These are phyloP conservation scores for Salvia splendens DNA, from an alignment of 257 asterid genomes.

Conservation along the genomic window DNA sequence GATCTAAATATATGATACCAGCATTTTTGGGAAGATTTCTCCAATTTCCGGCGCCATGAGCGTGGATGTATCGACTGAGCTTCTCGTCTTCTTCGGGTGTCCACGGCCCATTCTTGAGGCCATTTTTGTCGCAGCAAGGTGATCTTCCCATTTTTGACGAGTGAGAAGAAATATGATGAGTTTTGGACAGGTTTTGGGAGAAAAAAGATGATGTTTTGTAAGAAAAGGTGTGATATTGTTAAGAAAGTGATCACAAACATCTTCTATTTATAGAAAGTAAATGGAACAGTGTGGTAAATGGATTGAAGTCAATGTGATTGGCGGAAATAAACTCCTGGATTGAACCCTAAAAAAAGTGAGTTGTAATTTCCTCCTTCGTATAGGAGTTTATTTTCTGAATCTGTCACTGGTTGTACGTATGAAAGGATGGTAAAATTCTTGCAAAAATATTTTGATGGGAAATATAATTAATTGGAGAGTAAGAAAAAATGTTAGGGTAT, in stretches of 20 bases:
- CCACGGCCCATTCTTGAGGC: slow-evolving; percentile 89
- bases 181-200: too few relatives aligned
- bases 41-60: slow-evolving; percentile 80
- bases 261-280: slow-evolving; percentile 49
- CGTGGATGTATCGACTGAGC: slow-evolving; percentile 55
- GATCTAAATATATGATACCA: slow-evolving; percentile 37
- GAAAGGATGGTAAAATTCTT: too few relatives aligned
- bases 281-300: slow-evolving; percentile 15
- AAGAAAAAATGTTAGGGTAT: too few relatives aligned
- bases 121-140: slow-evolving; percentile 74
- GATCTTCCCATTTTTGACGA: slow-evolving; percentile 63
- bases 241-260: slow-evolving; percentile 30
- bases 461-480: too few relatives aligned
- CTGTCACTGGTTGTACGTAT: too few relatives aligned
- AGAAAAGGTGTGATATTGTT: slow-evolving; percentile 28
- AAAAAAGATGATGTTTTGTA: slow-evolving; percentile 27
- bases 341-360: too few relatives aligned
- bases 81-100: slow-evolving; percentile 69
- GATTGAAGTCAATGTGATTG: slow-evolving; percentile 67
- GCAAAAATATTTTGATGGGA: too few relatives aligned
- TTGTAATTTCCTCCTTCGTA: too few relatives aligned
- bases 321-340: too few relatives aligned
- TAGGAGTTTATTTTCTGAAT: too few relatives aligned
- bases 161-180: background rate
- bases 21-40: slow-evolving; percentile 76